Conservation (phyloP, 2,329 filamentous ascomycete genomes). For the Teratosphaeriaceae sp. region DNA sequence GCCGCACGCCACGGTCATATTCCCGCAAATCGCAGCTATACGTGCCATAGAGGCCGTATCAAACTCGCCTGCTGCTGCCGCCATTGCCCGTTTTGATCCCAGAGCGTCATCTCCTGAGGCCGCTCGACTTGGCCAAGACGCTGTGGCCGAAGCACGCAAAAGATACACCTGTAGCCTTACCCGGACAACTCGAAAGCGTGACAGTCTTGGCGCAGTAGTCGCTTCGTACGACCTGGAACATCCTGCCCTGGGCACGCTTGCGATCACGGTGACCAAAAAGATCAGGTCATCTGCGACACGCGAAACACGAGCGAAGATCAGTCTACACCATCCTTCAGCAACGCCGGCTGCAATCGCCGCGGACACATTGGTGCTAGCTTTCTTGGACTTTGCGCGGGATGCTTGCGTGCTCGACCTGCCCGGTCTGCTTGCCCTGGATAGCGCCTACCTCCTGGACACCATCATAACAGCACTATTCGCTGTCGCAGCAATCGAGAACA, state of each 20-base stretch:
- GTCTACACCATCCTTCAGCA: conserved; percentile 34
- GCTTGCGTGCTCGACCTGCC: conserved; percentile 39
- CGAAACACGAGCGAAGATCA: conserved; percentile 24
- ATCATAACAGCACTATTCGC: conserved; percentile 36
- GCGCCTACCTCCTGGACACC: conserved; percentile 41
- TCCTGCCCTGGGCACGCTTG: conserved; percentile 37
- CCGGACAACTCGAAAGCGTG: conserved; percentile 43
- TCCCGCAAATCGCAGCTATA: conserved; percentile 42
- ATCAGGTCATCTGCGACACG: conserved; percentile 9
- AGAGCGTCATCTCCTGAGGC: conserved; percentile 56
- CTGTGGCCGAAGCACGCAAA: conserved; percentile 57
- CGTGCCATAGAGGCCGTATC: conserved; percentile 40
- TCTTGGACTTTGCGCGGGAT: conserved; percentile 38
- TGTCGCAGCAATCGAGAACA: conserved; percentile 41
- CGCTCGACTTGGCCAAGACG: conserved; percentile 53
- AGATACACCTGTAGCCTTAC: conserved; percentile 63
- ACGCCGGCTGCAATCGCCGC: conserved; percentile 34
- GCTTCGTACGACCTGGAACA: conserved; percentile 41
- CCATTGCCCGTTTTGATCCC: conserved; percentile 62
- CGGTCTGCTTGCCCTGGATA: conserved; percentile 36
- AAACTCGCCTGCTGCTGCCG: conserved; percentile 37
- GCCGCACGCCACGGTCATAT: conserved; percentile 24
- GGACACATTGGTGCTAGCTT: conserved; percentile 35
- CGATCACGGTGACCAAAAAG: conserved; percentile 36
- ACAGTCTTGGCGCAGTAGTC: conserved; percentile 19